Base-by-base conservation (phyloP, 2,329 filamentous ascomycete species). In the Fusarium temperatum region DNA sequence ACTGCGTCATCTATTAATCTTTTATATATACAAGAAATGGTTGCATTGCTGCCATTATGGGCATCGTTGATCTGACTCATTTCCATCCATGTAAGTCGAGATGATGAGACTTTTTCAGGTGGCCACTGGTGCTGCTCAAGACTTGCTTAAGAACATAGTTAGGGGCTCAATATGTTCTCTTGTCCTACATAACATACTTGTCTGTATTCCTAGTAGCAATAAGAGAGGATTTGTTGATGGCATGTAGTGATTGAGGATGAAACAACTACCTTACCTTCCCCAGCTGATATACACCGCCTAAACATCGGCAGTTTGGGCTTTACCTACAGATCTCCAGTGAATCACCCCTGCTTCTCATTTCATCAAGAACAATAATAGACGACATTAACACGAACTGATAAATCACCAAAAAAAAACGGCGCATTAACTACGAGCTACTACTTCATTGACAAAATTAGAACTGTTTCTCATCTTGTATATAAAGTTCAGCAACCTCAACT, bases 301-400 rank as follows among this genome's bases (percentile, higher is more conserved):
- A 70, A 70, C 66, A 15, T 66, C 67, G 67, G 67, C 68, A 42
- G 44, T 66, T 54, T 35, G 18, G 22, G 36, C 24, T 45, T 36
- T 8, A 63, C 32, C 32, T 38, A n/a, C 30, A 59, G 47, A 50
- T 36, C 53, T 41, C 20, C 26, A 70, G n/a, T 54, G 17, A 35
- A 39, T 54, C n/a, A 50, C 59, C 47, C 66, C 60, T 70, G 66
- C 59, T 59, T 54, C 66, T 70, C 59, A 70, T 66, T 62, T 70
- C 53, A 66, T 70, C 66, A 65, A 69, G 28, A 69, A 70, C 66
- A 70, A 70, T 65, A 70, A 66, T 58, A 70, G 53, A 45, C 60
- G n/a, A 6, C 24, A 13, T 30, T 61, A 42, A 42, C 47, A 60
- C 47, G 36, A 44, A 48, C 28, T 24, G 32, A 60, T 35, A 22